Evolutionary conservation across 257 asterid species (phyloP).

Genomic region (Gentiana macrophylla): DNA sequence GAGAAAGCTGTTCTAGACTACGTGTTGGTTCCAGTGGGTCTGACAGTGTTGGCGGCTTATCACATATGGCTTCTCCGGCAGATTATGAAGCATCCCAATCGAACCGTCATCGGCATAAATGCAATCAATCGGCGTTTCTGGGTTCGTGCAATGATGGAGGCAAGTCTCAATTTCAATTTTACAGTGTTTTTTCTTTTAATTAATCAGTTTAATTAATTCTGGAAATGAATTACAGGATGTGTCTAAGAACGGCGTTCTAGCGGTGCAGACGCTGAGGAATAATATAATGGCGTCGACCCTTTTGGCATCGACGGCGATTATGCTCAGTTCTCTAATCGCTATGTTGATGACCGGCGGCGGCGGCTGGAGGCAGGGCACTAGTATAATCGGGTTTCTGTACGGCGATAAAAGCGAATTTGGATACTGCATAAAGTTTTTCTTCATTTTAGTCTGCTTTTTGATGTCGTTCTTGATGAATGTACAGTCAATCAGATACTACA

Average conservation of each 20-base stretch:
- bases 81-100: slow-evolving; percentile 47
- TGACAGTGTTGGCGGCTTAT: slow-evolving; percentile 43
- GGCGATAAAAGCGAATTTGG: slow-evolving; percentile 35
- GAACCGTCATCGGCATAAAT: slow-evolving; percentile 84
- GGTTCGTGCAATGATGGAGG: slow-evolving; percentile 97
- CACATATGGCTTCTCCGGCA: slow-evolving; percentile 74
- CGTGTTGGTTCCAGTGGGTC: slow-evolving; percentile 63
- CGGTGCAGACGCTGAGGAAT: slow-evolving; percentile 82
- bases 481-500: slow-evolving; percentile 79
- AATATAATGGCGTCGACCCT: slow-evolving; percentile 94
- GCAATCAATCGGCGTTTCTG: slow-evolving; percentile 81
- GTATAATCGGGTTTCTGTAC: slow-evolving; percentile 16
- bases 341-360: slow-evolving; percentile 51
- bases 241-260: slow-evolving; percentile 56
- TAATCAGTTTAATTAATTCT: neutral
- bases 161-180: neutral
- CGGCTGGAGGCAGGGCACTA: slow-evolving; percentile 3
- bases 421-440: slow-evolving; percentile 52
- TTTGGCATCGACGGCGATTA: slow-evolving; percentile 72
- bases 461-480: slow-evolving; percentile 68
- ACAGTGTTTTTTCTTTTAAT: neutral
- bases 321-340: slow-evolving; percentile 72
- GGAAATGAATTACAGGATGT: slow-evolving; percentile 30
- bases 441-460: slow-evolving; percentile 62
- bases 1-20: slow-evolving; percentile 49